A percentile compares a stretch with the other conserved stretches of the same genome.
Evolutionary conservation across 164 flowering plant species (phyloP).

Genomic region (Nelumbo lutea): DNA sequence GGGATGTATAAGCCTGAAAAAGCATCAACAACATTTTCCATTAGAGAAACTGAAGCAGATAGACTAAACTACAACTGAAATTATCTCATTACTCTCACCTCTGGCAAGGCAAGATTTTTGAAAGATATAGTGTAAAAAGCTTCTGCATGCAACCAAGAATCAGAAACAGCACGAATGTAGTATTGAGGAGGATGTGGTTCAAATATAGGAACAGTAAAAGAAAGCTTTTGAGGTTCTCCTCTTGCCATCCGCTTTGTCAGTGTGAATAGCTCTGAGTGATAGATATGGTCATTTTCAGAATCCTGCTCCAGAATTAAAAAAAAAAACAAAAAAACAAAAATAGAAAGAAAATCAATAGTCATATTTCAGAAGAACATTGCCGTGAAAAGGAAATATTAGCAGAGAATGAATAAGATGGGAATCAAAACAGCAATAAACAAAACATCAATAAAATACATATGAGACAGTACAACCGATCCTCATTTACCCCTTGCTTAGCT

Average conservation of each 20-base stretch:
- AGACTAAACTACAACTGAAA: neutral
- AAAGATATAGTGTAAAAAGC: constrained; percentile 80
- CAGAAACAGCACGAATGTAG: constrained; percentile 90
- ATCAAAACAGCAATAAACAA: no score
- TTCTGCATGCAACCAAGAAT: constrained; percentile 92
- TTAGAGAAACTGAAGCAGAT: neutral
- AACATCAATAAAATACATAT: no score
- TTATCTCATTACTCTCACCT: constrained; percentile 39
- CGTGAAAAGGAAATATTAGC: no score
- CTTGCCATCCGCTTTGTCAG: constrained; percentile 78
- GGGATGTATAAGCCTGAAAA: constrained; percentile 68
- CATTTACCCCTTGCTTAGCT: no score
- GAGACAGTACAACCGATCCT: no score
- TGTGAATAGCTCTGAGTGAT: constrained; percentile 91
- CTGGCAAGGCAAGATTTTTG: constrained; percentile 84
- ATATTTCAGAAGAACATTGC: no score
- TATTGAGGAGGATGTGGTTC: constrained; percentile 99
- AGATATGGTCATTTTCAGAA: constrained; percentile 91
- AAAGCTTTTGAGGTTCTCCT: constrained; percentile 83
- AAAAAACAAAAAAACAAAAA: neutral
- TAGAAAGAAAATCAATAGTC: no score
- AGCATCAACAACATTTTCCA: constrained; percentile 12
- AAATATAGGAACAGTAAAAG: constrained; percentile 93
- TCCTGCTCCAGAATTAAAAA: constrained; percentile 46
- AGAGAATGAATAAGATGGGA: no score